Evolutionary conservation across 441 rosid genomes (phyloP).

Genomic region (Pelargonium australe): DNA sequence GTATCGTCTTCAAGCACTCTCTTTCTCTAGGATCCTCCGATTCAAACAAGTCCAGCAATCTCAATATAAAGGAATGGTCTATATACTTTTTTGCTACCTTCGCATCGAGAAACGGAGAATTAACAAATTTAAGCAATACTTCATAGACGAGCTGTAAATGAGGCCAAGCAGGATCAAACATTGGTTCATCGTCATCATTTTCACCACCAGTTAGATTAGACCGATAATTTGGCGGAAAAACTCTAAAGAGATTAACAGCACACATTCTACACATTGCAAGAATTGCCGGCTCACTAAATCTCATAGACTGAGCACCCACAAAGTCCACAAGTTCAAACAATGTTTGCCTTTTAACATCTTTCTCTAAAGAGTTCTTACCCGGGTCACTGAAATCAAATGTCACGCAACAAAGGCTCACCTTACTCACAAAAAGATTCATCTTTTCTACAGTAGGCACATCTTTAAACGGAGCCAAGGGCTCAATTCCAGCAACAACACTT

Average conservation of each 20-base stretch:
- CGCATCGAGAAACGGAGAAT: constrained; percentile 42
- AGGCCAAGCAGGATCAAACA: constrained; percentile 77
- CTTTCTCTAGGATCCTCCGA: constrained; percentile 76
- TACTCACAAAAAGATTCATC: constrained; percentile 60
- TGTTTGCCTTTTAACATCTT: constrained; percentile 49
- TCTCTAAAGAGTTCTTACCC: constrained; percentile 38
- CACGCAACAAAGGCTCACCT: constrained; percentile 57
- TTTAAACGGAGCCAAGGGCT: constrained; percentile 72
- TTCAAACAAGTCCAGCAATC: constrained; percentile 68
- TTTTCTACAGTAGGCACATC: constrained; percentile 58
- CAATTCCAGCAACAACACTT: constrained; percentile 60
- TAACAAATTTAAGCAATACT: constrained; percentile 47
- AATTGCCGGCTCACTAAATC: constrained; percentile 50
- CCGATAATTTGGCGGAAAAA: constrained; percentile 59
- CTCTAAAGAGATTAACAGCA: constrained; percentile 50
- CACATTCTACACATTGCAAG: constrained; percentile 62
- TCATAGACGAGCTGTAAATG: constrained; percentile 62
- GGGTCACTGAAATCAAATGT: constrained; percentile 43
- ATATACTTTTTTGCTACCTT: constrained; percentile 62
- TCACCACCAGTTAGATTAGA: constrained; percentile 38
- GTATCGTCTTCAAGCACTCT: constrained; percentile 64
- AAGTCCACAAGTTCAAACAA: constrained; percentile 58
- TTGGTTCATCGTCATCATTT: constrained; percentile 63
- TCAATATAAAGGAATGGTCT: constrained; percentile 48
- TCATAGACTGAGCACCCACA: constrained; percentile 54